These are phyloP conservation scores for Pichia cephalocereana DNA, from an alignment of 805 yeast species.

Conservation along the genomic window DNA sequence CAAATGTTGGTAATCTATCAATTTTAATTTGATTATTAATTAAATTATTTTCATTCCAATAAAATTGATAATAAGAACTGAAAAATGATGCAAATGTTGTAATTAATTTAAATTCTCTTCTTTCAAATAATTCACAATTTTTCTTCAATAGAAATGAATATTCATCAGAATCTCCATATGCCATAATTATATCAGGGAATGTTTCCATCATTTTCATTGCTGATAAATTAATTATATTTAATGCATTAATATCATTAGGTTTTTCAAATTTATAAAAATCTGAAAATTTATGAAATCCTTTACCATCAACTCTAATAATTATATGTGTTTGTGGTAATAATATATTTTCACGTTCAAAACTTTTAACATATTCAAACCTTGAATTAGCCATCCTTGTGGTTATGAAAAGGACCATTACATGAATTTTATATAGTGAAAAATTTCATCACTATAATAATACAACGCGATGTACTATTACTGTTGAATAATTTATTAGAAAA, in stretches of 20 bases:
- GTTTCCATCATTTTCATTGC: constrained; percentile 57
- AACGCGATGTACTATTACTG: too few species aligned
- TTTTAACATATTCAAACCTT: constrained; percentile 76
- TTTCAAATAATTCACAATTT: constrained; percentile 61
- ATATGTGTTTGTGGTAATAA: constrained; percentile 76
- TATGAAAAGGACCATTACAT: too few species aligned
- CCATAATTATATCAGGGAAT: constrained; percentile 66
- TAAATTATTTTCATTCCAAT: constrained; percentile 57
- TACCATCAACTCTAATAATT: constrained; percentile 83
- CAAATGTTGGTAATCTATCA: constrained; percentile 73
- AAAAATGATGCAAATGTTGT: constrained; percentile 77
- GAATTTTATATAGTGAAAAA: too few species aligned
- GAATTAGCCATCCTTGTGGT: constrained; percentile 70
- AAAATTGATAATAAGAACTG: constrained; percentile 62
- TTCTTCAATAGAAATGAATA: constrained; percentile 70
- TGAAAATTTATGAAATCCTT: constrained; percentile 86
- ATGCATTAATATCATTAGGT: constrained; percentile 79
- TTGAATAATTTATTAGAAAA: too few species aligned
- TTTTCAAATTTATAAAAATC: constrained; percentile 64
- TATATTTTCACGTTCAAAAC: constrained; percentile 64
- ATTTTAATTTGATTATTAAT: constrained; percentile 27
- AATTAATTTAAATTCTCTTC: constrained; percentile 74
- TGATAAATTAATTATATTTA: constrained; percentile 71
- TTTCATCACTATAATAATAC: too few species aligned
- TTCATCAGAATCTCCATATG: constrained; percentile 95